Evolutionary conservation across 2,329 filamentous ascomycete species (phyloP).

Genomic region (Colletotrichum magnum): DNA sequence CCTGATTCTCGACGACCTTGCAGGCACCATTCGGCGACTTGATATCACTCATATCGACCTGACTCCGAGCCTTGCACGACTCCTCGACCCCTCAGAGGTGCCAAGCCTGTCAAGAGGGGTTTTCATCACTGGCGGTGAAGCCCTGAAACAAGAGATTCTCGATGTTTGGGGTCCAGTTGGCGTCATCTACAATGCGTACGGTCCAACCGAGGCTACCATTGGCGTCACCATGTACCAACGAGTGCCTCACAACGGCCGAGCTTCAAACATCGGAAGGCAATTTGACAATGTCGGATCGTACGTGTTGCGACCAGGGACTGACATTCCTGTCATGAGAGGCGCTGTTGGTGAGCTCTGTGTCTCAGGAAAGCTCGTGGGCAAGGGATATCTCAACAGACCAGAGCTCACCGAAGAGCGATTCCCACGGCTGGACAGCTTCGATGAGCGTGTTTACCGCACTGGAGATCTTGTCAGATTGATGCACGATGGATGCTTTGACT

Average conservation of each 20-base stretch:
- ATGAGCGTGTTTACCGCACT: constrained; percentile 83
- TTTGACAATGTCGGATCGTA: constrained; percentile 91
- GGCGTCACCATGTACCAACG: constrained; percentile 92
- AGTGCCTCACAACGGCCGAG: constrained; percentile 82
- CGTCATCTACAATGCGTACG: constrained; percentile 93
- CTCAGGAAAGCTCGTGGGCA: constrained; percentile 87
- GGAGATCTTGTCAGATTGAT: constrained; percentile 89
- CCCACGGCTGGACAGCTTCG: constrained; percentile 70
- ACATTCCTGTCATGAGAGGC: constrained; percentile 80
- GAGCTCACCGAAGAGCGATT: constrained; percentile 86
- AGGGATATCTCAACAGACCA: constrained; percentile 86
- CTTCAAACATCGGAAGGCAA: constrained; percentile 89
- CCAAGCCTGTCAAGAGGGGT: constrained; percentile 85
- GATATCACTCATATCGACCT: constrained; percentile 92
- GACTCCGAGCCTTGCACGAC: constrained; percentile 86
- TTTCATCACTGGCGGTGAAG: constrained; percentile 94
- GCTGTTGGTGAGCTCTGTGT: constrained; percentile 91
- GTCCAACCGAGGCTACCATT: constrained; percentile 93
- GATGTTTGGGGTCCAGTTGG: constrained; percentile 84
- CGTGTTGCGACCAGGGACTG: constrained; percentile 79
- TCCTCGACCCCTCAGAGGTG: constrained; percentile 84
- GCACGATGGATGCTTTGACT: constrained; percentile 86
- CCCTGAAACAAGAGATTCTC: constrained; percentile 89
- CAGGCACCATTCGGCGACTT: constrained; percentile 78
- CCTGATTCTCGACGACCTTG: constrained; percentile 86